Base-by-base conservation (phyloP, 2,329 filamentous ascomycete species). In the Fonsecaea pedrosoi region DNA sequence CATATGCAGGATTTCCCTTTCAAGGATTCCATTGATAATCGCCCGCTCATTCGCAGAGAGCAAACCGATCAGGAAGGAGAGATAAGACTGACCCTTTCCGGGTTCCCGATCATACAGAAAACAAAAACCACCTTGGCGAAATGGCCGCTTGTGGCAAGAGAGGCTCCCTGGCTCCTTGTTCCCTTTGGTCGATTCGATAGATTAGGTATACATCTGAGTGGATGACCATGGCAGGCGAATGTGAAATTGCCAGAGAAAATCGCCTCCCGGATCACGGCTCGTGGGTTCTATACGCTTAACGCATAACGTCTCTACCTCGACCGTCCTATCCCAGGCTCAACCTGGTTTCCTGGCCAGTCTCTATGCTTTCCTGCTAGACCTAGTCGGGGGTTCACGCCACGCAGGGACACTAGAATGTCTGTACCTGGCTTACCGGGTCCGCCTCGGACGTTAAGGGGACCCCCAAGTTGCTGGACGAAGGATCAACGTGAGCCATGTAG, bases 11-110 rank as follows among this genome's bases (percentile, higher is more conserved):
- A 10, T 50, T 10, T 50, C 3, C 45, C 45, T 25, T 50, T 50
- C 6, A 18, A 18, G 45, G 45, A 50, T 15, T 6, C 45, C 45
- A 3, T 50, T 18, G 45, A 50, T 50, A 10, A 50, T 25, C 18
- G 38, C n/a, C 38, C 15, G 18, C 18, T 25, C 21, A 7, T 50
- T 50, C 45, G 45, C 45, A 25, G 45, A 25, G 25, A 25, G 25
- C 25, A 50, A 50, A 50, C 45, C 45, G 45, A 50, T 50, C 18
- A 50, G 45, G 45, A 50, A 50, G 45, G 45, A 50, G 45, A 50
- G 45, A 50, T 50, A 50, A 50, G 45, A 7, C 3, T 50, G 45
- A 18, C 45, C 6, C 3, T 50, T 50, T 25, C 45, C 45, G 45
- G 25, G 3, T 30, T 50, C 7, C 45, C 45, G 45, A 25, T 4